Evolutionary conservation across 2,329 filamentous ascomycete genomes (phyloP), one percentile per base, ranked within the genome.

Genomic region (Graphilbum fragrans): DNA sequence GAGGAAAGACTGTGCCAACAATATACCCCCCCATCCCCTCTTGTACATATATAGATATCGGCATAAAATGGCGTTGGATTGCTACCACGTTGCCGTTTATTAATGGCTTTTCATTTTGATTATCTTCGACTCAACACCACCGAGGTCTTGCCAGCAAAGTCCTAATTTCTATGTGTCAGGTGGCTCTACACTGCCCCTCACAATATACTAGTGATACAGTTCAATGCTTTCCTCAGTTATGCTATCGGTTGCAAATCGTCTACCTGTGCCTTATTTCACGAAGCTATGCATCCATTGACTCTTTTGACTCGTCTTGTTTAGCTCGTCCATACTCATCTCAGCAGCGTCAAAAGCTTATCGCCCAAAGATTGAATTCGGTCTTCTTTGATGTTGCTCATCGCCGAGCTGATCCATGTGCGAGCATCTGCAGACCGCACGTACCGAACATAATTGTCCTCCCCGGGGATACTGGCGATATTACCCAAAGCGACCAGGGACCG

Each of bases 401-500:
- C 69, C 4, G 55, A 55, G 7, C 35, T 35, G 33, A 49, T 27
- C 57, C 63, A 65, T 12, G 51, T 49, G 5, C 58, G 55, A 8
- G 65, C 62, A 1, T 59, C 62, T 4, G 38, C 38, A 4, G 41
- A 32, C 11, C 37, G 44, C 5, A 45, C 29, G 3, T 27, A 31
- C 8, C 37, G 19, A 2, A 35, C 37, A 39, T 62, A 62, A 14
- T 57, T 63, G n/a, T 77, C 69, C 14, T 83, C 38, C 4, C 40
- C 45, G 3, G 43, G 37, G 3, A 50, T 44, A 40, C 46, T 44
- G 16, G 37, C 68, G 45, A 93, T 57, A 1, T 88, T 98, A 1
- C 92, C 93, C 1, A 90, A 62, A 0, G 85, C 86, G 7, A 94
- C 84, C 6, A 96, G 68, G 0, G 77, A 77, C 19, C 92, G 77